Evolutionary conservation across 176 grass and related monocot genomes (phyloP).

Genomic region (sorghum (Sorghum bicolor)): Sorghum_bicolor_NCBIv3 NC_012877.2:1703501-1704000

Average conservation of each 20-base stretch:
- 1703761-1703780: neutral
- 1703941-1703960: neutral
- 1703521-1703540: constrained; percentile 8
- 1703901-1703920: constrained; percentile 67
- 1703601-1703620: constrained; percentile 11
- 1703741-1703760: constrained; percentile 28
- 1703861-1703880: constrained; percentile 55
- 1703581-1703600: constrained; percentile 35
- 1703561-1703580: constrained; percentile 2
- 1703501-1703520: constrained; percentile 5
- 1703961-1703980: neutral
- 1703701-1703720: constrained; percentile 48
- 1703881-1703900: constrained; percentile 66
- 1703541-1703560: neutral
- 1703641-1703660: constrained; percentile 51
- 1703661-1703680: constrained; percentile 56
- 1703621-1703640: constrained; percentile 21
- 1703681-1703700: constrained; percentile 77
- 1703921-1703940: neutral
- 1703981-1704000: neutral
- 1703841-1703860: constrained; percentile 49
- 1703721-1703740: constrained; percentile 77
- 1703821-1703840: constrained; percentile 27
- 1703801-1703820: constrained; percentile 39
- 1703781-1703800: constrained; percentile 18